Conservation (phyloP, 2,329 filamentous ascomycete genomes). For the Verticillium nonalfalfae region DNA sequence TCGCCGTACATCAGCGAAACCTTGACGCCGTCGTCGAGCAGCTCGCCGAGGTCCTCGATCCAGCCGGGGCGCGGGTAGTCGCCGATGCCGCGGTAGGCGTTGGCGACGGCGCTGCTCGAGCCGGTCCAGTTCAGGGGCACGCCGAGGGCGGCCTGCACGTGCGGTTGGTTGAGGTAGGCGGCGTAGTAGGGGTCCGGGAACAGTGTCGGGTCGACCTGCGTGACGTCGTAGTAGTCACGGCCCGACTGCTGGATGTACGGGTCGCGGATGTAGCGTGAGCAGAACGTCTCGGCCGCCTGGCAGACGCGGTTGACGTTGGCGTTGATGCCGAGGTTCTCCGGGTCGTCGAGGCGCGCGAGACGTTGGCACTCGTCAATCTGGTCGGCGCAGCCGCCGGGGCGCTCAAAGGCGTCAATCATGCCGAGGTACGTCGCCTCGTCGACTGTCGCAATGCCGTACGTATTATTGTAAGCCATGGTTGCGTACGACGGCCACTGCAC, state of each 20-base stretch:
- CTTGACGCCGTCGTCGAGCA: conserved; percentile 45
- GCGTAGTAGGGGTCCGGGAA: conserved; percentile 10
- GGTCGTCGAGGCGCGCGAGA: conserved; percentile 19
- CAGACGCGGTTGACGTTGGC: conserved; percentile 17
- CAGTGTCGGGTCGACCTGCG: conserved; percentile 10
- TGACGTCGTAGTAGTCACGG: conserved; percentile 14
- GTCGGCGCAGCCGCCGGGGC: conserved; percentile 42
- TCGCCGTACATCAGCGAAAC: conserved; percentile 53
- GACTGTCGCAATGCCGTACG: conserved; percentile 22
- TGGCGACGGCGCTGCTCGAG: conserved; percentile 6
- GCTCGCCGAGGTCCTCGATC: conserved; percentile 36
- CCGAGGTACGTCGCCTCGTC: conserved; percentile 20
- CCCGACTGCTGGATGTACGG: conserved; percentile 1
- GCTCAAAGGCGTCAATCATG: conserved; percentile 23
- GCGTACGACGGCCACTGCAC: conserved; percentile 25
- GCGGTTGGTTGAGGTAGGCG: conserved; percentile 12
- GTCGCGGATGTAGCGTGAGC: conserved; percentile 7
- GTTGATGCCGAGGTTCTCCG: conserved; percentile 12
- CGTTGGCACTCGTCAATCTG: conserved; percentile 45
- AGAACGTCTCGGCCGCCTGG: conserved; percentile 5
- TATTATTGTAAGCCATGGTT: conserved; percentile 24
- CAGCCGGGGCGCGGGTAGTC: conserved; percentile 20
- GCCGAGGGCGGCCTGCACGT: conserved; percentile 53
- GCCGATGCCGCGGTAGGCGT: conserved; percentile 15
- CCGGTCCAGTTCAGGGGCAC: conserved; percentile 49